phyloP scores from a whole-genome alignment of 192 early-diverging fungal genomes.

The Lunasporangiospora selenospora region DNA sequence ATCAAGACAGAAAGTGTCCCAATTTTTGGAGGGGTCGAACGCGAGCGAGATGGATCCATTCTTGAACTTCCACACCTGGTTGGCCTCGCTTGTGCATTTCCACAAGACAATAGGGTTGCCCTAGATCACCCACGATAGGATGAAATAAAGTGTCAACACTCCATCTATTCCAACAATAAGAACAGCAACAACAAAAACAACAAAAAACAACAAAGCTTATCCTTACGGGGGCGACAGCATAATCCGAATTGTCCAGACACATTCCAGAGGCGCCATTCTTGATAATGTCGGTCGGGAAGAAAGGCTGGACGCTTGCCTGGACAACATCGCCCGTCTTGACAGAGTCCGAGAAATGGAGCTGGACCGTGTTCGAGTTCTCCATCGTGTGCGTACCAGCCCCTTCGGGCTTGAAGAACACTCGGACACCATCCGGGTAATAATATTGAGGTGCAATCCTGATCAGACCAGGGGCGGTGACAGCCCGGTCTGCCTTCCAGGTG shows the following conservation, averaged over 20 bases:
- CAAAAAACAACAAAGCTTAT: too few relatives aligned
- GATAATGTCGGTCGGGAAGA: slow-evolving; percentile 43
- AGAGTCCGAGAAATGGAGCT: slow-evolving; percentile 14
- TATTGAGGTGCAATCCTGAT: slow-evolving; percentile 33
- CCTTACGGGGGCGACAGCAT: slow-evolving; percentile 21
- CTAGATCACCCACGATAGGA: slow-evolving; percentile 2
- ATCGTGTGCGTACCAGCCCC: slow-evolving; percentile 31
- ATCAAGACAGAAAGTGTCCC: slow-evolving; percentile 29
- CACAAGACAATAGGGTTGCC: slow-evolving; percentile 32
- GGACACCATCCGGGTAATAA: slow-evolving; percentile 51
- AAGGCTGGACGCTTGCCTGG: slow-evolving; percentile 43
- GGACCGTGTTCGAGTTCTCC: slow-evolving; percentile 25
- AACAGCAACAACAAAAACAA: not conserved
- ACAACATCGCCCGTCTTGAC: slow-evolving; percentile 30
- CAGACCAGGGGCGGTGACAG: slow-evolving; percentile 41
- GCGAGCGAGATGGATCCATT: slow-evolving; percentile 20
- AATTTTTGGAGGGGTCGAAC: slow-evolving; percentile 28
- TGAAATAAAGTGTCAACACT: not conserved
- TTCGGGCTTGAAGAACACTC: slow-evolving; percentile 41
- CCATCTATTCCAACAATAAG: not conserved
- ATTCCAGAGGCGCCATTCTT: slow-evolving; percentile 26
- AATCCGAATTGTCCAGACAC: slow-evolving; percentile 28
- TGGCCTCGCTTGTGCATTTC: slow-evolving; percentile 9
- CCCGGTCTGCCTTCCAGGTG: slow-evolving; percentile 29
- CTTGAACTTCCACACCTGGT: slow-evolving; percentile 48